Evolutionary conservation across 768 basidiomycete genomes (phyloP), one percentile per base, ranked within the genome.

Genomic region (Suillus lakei): DNA sequence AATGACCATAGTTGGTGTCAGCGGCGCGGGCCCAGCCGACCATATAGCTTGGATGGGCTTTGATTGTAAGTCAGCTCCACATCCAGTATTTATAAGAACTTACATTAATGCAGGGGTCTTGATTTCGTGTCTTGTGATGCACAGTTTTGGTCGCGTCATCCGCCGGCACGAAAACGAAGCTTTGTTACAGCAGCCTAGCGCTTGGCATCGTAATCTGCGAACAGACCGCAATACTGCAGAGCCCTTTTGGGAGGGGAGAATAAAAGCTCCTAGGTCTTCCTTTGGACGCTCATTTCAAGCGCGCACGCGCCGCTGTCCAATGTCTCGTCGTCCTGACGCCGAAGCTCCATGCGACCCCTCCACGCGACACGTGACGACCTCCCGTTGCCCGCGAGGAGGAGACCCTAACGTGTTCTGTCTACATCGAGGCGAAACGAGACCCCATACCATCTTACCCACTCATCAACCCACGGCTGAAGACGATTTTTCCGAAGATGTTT

Each of bases 131-230:
- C 76, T 88, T 41, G 81, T 83, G 16, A 84, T 89, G 66, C 85
- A 88, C 67, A 88, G 86, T 73, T 88, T 87, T 67, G 79, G 83
- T 50, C 81, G 86, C 26, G 88, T 88, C 9, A 81, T 88, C 23
- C 81, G 79, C 36, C 81, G 88, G n/a, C 86, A 89, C 67, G 88
- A 90, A 71, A 76, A 81, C 51, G 88, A 89, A 50, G 80, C 82
- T 1, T 73, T 87, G 38, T 71, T 88, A 13, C 84, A 85, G 60
- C 80, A 84, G 63, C 81, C 86, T 2, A 73, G 77, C 4, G 76
- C 78, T 3, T 84, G 82, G 76, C 77, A 80, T 56, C 76, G 73
- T 16, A 73, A 78, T 44, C 65, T 72, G 38, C 76, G 74, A 61
- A 77, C 79, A 15, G 72, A 79, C 43, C 44, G 68, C 23, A 58